These are phyloP conservation scores for Tulasnella sp. DNA, from an alignment of 768 basidiomycete species.

Conservation along the genomic window DNA sequence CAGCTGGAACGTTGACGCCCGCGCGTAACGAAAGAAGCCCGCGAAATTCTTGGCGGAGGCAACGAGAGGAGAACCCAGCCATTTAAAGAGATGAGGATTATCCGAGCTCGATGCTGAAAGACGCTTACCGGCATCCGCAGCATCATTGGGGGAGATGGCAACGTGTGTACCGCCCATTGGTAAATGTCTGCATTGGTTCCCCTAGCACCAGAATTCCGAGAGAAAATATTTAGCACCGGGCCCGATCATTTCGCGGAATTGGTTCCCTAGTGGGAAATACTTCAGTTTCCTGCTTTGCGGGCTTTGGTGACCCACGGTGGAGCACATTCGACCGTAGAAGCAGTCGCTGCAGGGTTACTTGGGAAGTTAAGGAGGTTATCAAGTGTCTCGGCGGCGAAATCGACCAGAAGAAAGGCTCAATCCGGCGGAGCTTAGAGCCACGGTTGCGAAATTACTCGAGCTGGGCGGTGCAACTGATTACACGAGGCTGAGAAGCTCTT, in stretches of 20 bases:
- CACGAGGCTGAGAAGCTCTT: not conserved
- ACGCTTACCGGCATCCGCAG: no score
- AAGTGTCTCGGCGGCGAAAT: not conserved
- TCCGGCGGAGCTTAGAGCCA: not conserved
- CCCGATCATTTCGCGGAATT: not conserved
- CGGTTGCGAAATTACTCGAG: not conserved
- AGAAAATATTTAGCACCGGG: not conserved
- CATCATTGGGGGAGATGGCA: no score
- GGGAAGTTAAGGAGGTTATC: not conserved
- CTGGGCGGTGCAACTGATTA: not conserved
- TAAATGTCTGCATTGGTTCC: not conserved
- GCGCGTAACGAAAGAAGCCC: no score
- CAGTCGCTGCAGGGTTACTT: not conserved
- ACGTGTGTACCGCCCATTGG: no score
- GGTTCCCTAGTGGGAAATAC: not conserved
- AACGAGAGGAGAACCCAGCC: no score
- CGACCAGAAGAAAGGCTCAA: not conserved
- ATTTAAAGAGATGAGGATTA: no score
- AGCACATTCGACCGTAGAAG: constrained; percentile 15
- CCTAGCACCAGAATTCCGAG: constrained; percentile 1
- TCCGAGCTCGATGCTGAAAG: no score
- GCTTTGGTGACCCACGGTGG: constrained; percentile 24
- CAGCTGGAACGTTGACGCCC: no score
- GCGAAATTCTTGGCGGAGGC: no score
- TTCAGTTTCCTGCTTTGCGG: constrained; percentile 8